Evolutionary conservation across 805 yeast species (phyloP), one percentile per base, ranked within the genome.

Genomic region (Metschnikowia peoriensis): DNA sequence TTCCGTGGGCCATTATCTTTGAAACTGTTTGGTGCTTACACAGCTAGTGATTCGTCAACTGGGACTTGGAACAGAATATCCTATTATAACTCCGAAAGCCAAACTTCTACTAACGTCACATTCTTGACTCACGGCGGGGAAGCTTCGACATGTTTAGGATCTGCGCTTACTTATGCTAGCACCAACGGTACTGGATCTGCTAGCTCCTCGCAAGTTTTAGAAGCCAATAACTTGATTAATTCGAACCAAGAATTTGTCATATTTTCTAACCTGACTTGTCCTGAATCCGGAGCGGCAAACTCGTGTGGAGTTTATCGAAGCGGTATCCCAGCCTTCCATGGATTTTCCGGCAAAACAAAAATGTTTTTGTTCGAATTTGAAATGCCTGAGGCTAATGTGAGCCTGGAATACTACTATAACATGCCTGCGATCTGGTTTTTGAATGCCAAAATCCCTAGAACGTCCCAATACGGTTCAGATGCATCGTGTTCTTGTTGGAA

Each of bases 371-470:
- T 87, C 61, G 85, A 85, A 66, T 87, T 87, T 65, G 70, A 73
- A 50, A 82, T 84, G 81, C 92, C 92, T 44, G 68, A 71, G 29
- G 89, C 85, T 60, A 61, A 71, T 27, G 57, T 58, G n/a, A 47
- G 53, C 27, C 61, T 61, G 35, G 58, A 70, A 37, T 66, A 69
- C 56, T 52, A 54, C 50, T 85, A 77, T 63, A 79, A 87, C 66
- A 71, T 85, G 83, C 89, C 92, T 9, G 91, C 89, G 17, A 85
- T 85, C 59, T 86, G 92, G 92, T 72, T 86, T 54, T 72, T 86
- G 62, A 86, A 86, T 59, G 86, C 89, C 32, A 78, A 82, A 59
- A 85, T 86, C 53, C 86, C 90, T 57, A 79, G 92, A 74, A 86
- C 91, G 16, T 72, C 91, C 3, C 91, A 86, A 68, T 86, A 85